Conservation (phyloP, 1,139 yeast species). For the Candida mesenterica region DNA sequence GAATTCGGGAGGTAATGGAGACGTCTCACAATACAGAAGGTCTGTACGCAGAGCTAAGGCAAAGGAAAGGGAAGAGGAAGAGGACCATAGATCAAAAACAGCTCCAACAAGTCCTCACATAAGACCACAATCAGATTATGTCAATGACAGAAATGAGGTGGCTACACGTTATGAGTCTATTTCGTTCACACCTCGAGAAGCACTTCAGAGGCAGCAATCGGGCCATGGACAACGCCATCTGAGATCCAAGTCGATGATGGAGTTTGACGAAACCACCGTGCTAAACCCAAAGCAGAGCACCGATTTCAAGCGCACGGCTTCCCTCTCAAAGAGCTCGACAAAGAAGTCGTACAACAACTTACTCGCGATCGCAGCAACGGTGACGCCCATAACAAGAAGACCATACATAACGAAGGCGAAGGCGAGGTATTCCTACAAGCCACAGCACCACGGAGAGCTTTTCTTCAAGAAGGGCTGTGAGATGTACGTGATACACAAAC, state of each 20-base stretch:
- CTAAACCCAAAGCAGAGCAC: constrained; percentile 7
- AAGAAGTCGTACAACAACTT: constrained; percentile 34
- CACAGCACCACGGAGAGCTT: constrained; percentile 79
- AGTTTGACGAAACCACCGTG: constrained; percentile 15
- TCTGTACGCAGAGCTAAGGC: constrained; percentile 32
- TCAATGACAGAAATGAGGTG: constrained; percentile 37
- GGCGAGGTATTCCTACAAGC: constrained; percentile 71
- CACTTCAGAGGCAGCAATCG: constrained; percentile 9
- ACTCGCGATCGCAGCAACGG: constrained; percentile 23
- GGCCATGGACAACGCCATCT: constrained; percentile 2
- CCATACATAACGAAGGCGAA: constrained; percentile 58
- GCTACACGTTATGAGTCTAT: constrained; percentile 43
- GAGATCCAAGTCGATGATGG: constrained; percentile 47
- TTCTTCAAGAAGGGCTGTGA: constrained; percentile 72
- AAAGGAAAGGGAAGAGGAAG: constrained; percentile 11
- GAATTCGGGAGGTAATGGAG: constrained; percentile 64
- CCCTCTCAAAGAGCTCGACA: constrained; percentile 29
- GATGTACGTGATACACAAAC: constrained; percentile 67
- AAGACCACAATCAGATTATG: constrained; percentile 24
- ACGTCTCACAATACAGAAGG: constrained; percentile 42
- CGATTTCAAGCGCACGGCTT: constrained; percentile 11
- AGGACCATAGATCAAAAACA: constrained; percentile 10
- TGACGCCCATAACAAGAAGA: constrained; percentile 43
- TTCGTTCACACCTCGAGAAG: constrained; percentile 18
- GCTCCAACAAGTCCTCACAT: constrained; percentile 21